Conservation (phyloP, 2,329 filamentous ascomycete species). For the Xylariales sp. region DNA sequence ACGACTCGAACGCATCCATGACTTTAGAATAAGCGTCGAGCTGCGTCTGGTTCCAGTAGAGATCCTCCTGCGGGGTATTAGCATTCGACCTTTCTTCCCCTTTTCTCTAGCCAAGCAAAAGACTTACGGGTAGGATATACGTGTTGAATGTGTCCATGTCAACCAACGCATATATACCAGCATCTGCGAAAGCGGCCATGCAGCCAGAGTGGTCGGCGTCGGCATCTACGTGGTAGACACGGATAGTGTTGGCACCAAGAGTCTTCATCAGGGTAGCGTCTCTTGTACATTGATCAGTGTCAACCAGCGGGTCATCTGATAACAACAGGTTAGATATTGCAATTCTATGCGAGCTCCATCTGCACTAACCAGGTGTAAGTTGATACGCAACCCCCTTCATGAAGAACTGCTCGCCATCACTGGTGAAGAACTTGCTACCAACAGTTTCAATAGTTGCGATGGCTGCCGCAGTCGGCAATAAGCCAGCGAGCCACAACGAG, state of each 20-base stretch:
- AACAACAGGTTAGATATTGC: too few species aligned
- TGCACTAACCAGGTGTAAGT: slow-evolving; percentile 36
- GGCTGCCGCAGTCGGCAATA: slow-evolving; percentile 33
- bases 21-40: slow-evolving; percentile 63
- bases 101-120: background rate
- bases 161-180: slow-evolving; percentile 78
- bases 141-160: slow-evolving; percentile 75
- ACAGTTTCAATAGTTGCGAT: slow-evolving; percentile 49
- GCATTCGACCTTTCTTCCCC: background rate
- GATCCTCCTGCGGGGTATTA: slow-evolving; percentile 24
- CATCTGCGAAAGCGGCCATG: slow-evolving; percentile 75
- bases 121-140: slow-evolving; percentile 58
- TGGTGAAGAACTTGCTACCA: slow-evolving; percentile 82
- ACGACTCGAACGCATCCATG: slow-evolving; percentile 72
- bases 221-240: slow-evolving; percentile 82
- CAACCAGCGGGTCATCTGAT: slow-evolving; percentile 66
- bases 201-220: slow-evolving; percentile 67
- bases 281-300: slow-evolving; percentile 69
- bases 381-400: slow-evolving; percentile 79
- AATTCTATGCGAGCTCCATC: too few species aligned
- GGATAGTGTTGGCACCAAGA: slow-evolving; percentile 77
- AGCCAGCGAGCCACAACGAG: slow-evolving; percentile 3
- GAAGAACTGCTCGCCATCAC: slow-evolving; percentile 76
- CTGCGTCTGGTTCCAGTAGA: slow-evolving; percentile 71
- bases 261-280: slow-evolving; percentile 76